phyloP scores from a whole-genome alignment of 257 asterid genomes.

The Lycium barbarum region DNA sequence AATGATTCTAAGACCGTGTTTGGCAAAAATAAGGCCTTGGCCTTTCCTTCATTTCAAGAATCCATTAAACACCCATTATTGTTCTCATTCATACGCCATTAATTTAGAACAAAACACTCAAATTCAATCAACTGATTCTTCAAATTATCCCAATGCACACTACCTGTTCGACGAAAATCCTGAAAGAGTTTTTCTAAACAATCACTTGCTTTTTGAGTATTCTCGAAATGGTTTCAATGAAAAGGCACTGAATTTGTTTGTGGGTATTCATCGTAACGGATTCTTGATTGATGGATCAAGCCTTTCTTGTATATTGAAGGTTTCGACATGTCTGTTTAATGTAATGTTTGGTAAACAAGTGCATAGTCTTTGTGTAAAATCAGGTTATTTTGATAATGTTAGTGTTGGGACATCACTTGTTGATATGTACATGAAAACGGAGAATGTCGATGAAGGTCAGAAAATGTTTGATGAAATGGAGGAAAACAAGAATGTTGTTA shows the following conservation, averaged over 20 bases:
- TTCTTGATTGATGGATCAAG: constrained; percentile 60
- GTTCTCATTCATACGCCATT: constrained; percentile 36
- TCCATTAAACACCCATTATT: constrained; percentile 38
- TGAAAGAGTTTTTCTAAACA: constrained; percentile 59
- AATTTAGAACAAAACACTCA: constrained; percentile 35
- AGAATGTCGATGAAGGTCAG: constrained; percentile 56
- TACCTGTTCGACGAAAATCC: constrained; percentile 59
- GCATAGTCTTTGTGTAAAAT: constrained; percentile 76
- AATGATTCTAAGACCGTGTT: constrained; percentile 51
- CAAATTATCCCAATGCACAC: constrained; percentile 39
- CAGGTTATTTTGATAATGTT: constrained; percentile 67
- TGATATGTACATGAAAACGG: constrained; percentile 78
- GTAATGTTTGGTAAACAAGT: constrained; percentile 62
- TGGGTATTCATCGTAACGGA: constrained; percentile 54
- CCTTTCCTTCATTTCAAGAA: constrained; percentile 33
- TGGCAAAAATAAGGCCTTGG: constrained; percentile 40
- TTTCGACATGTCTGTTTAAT: constrained; percentile 55
- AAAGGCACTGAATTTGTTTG: constrained; percentile 60
- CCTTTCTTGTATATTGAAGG: constrained; percentile 77
- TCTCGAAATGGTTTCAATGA: constrained; percentile 55
- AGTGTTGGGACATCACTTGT: constrained; percentile 88
- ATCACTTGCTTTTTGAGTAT: constrained; percentile 64
- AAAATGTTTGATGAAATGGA: constrained; percentile 71
- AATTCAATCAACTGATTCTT: neutral
- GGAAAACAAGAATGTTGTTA: constrained; percentile 70